Conservation (phyloP, 306 rosid genomes). For the Mimosa pudica region DNA sequence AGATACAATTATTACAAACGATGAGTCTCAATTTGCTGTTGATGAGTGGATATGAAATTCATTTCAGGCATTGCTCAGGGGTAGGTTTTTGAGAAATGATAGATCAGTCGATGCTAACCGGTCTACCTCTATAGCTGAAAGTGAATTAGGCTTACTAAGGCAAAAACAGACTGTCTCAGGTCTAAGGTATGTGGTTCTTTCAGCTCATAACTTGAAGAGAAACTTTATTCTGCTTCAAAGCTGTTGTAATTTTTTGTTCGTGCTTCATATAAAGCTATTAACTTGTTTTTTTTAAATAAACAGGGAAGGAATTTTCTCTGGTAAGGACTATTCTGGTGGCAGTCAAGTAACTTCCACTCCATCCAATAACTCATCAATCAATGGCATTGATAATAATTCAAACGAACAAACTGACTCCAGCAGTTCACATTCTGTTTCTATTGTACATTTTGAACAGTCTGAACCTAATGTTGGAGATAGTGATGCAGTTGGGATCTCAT, state of each 20-base stretch:
- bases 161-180: slow-evolving; percentile 89
- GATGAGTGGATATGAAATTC: slow-evolving; percentile 29
- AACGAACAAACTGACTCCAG: slow-evolving; percentile 47
- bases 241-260: slow-evolving; percentile 8
- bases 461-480: slow-evolving; percentile 42
- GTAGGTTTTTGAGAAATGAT: slow-evolving; percentile 90
- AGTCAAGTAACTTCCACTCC: slow-evolving; percentile 56
- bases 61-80: slow-evolving; percentile 90
- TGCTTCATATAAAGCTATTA: slow-evolving; percentile 20
- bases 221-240: slow-evolving; percentile 3
- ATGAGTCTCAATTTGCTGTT: slow-evolving; percentile 35
- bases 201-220: slow-evolving; percentile 12
- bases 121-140: slow-evolving; percentile 76
- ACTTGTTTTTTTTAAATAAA: slow-evolving; percentile 34
- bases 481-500: slow-evolving; percentile 43
- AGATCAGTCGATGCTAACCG: slow-evolving; percentile 61
- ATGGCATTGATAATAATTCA: slow-evolving; percentile 45
- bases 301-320: slow-evolving; percentile 85
- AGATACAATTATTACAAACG: slow-evolving; percentile 26
- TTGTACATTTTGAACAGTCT: slow-evolving; percentile 48
- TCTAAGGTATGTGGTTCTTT: slow-evolving; percentile 66
- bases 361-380: slow-evolving; percentile 52
- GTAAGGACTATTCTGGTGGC: slow-evolving; percentile 58
- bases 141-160: slow-evolving; percentile 91
- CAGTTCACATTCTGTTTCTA: slow-evolving; percentile 46